Evolutionary conservation across 768 basidiomycete genomes (phyloP), one percentile per base, ranked within the genome.

Genomic region (Xerocomellus amylosporus): DNA sequence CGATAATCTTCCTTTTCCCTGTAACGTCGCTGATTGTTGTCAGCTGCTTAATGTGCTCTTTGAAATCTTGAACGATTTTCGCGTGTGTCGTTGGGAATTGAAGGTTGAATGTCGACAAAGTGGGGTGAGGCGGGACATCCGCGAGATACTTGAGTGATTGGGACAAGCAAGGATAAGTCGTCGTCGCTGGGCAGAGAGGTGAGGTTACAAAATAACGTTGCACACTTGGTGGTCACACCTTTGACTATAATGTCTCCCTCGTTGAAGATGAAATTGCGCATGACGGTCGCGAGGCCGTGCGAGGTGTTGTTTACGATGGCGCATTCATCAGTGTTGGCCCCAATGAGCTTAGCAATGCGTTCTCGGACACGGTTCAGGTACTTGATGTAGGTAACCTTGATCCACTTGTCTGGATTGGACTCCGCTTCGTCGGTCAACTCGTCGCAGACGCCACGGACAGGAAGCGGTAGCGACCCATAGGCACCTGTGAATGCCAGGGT

Each of bases 191-290:
- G 41, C 17, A 33, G 42, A 40, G 38, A 34, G 0, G 15, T 48
- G 47, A 45, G 52, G n/a, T 2, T 7, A 8, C 1, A 24, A 43
- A 26, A 7, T 33, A 20, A 53, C 8, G 20, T 14, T 5, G 22
- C 17, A 53, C 8, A 38, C 58, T 61, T 8, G 51, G 47, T 2
- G 41, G 38, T 8, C 31, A 31, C 28, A 74, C 80, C 41, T 63
- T 70, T 74, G 42, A 91, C 71, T 49, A 93, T 75, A 9, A 87
- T 71, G 67, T 93, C 90, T 0, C 58, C 79, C 83, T 46, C 80
- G 65, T 60, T 61, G 41, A 64, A 60, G 31, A 78, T 73, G 30
- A 93, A 74, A 54, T 90, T 90, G 44, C 78, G 71, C 31, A 90
- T 65, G 46, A 93, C 73, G 10, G 83, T 88, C 59, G 85, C 84